Base-by-base conservation (phyloP, 768 basidiomycete species). In the Scleroderma citrinum region DNA sequence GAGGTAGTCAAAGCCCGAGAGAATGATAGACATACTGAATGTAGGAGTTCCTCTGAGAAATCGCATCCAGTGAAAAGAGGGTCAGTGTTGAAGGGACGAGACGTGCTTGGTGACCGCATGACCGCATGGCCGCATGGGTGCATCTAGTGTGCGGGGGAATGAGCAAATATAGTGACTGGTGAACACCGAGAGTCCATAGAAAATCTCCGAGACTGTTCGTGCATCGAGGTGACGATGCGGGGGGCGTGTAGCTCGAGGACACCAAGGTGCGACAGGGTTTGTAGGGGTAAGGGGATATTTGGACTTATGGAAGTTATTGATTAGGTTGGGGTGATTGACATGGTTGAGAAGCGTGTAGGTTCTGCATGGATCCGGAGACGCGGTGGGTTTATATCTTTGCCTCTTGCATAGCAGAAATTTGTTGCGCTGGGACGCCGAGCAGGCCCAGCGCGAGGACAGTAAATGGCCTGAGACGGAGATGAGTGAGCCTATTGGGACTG, bases 1-100 rank as follows among this genome's bases (percentile, higher is more conserved):
- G 29, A 97, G 77, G 67, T 81, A 98, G 23, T 97, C 71, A 69
- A 96, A 96, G 49, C 82, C 79, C 2, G 94, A 93, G 3, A 98
- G 73, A 55, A 98, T 96, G 17, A 86, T 88, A 14, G 92, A 95
- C 32, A 96, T 81, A n/a, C 75, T 71, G 63, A 96, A 97, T 5
- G 68, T 67, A 5, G 82, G 56, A 80, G 75, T 20, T 80, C 83
- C 44, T 80, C 76, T 4, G 32, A 8, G 50, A 48, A 12, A 49
- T 56, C 46, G 14, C 44, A 47, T 19, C 60, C 61, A 7, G 57
- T 49, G 5, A 62, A 45, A 29, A 54, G 20, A 12, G 69, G 56
- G 32, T 53, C 64, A 29, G 42, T 42, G 11, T 56, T 58, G 13
- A 80, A 82, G 5, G 83, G 85, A 3, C 81, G 78, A 2, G 81